Conservation (phyloP, 2,329 filamentous ascomycete genomes). For the Botrytis squamosa region DNA sequence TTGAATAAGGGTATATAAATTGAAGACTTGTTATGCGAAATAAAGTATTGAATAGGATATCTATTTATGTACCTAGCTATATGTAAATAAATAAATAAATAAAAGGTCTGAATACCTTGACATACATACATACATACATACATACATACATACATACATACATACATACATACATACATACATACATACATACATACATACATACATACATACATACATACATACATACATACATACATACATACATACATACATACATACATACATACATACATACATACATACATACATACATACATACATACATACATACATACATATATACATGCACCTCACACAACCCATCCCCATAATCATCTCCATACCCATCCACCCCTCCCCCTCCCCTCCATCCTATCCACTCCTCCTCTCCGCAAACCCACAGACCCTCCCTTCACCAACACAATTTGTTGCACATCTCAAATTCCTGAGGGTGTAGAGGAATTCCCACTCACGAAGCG, state of each 20-base stretch:
- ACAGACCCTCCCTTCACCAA: not conserved
- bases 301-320: not conserved
- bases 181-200: not conserved
- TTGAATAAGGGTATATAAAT: not conserved
- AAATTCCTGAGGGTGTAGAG: not conserved
- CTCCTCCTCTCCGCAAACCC: not conserved
- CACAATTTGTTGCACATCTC: not conserved
- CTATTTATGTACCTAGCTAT: not conserved
- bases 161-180: not conserved
- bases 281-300: not conserved
- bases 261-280: not conserved
- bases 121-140: not conserved
- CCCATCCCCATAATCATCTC: not conserved
- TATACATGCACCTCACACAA: not conserved
- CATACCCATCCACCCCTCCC: not conserved
- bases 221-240: too few species aligned
- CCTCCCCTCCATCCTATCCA: not conserved
- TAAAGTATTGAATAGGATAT: not conserved
- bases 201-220: too few species aligned
- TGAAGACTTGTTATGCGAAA: fast-evolving
- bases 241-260: not conserved
- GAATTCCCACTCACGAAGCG: not conserved
- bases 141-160: not conserved
- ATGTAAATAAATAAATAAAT: too few species aligned
- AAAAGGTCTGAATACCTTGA: not conserved